These are phyloP conservation scores for Ustulina deusta DNA, from an alignment of 2,329 filamentous ascomycete genomes.

Conservation along the genomic window DNA sequence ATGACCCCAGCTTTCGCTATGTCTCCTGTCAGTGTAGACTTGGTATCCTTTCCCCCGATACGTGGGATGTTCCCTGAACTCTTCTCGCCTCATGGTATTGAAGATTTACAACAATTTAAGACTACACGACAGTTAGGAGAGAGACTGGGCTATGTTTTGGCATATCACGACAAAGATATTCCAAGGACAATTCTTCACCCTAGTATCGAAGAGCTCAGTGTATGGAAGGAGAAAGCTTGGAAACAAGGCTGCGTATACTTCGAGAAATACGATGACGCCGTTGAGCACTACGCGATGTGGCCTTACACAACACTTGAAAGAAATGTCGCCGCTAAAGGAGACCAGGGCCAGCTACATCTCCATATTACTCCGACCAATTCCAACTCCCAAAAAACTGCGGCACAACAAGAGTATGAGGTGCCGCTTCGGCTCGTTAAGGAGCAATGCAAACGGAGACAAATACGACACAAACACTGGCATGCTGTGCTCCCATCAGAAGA, in stretches of 20 bases:
- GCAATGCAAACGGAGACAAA: background rate
- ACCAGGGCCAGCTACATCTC: background rate
- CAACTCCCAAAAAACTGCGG: background rate
- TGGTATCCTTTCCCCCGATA: no score
- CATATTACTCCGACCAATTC: background rate
- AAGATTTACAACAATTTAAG: no score
- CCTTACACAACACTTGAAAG: background rate
- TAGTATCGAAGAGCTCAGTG: slow-evolving; percentile 2
- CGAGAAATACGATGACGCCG: background rate
- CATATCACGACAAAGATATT: slow-evolving; percentile 11
- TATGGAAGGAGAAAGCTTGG: slow-evolving; percentile 9
- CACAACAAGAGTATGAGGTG: background rate
- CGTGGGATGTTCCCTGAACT: no score
- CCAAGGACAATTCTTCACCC: slow-evolving; percentile 2
- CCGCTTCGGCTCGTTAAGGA: background rate
- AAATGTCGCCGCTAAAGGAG: background rate
- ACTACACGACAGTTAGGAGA: no score
- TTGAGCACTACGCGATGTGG: background rate
- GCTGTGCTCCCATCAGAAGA: slow-evolving; percentile 1
- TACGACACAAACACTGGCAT: background rate
- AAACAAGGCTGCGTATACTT: slow-evolving; percentile 2
- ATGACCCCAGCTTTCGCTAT: no score
- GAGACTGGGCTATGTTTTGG: background rate
- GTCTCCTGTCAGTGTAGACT: no score
- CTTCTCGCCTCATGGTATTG: background rate